Evolutionary conservation across 768 basidiomycete genomes (phyloP).

Genomic region (Suillus cothurnatus): DNA sequence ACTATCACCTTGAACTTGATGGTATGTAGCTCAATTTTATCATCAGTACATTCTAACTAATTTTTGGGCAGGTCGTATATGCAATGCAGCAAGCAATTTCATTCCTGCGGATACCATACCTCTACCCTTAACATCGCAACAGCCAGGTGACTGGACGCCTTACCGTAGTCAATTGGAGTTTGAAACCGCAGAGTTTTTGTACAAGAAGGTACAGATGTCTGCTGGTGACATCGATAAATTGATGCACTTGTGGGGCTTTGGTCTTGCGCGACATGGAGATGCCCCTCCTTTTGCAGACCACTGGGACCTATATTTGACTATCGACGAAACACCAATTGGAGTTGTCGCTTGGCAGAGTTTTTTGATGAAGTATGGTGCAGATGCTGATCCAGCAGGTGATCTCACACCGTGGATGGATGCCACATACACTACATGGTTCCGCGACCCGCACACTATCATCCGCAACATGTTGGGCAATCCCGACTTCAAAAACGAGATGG

Average conservation of each 20-base stretch:
- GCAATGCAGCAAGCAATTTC: not conserved
- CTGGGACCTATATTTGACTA: slow-evolving; percentile 33
- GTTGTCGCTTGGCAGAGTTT: slow-evolving; percentile 36
- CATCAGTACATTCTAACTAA: too few relatives aligned
- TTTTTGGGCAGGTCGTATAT: not conserved
- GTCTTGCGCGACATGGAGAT: not conserved
- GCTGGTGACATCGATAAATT: not conserved
- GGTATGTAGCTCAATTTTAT: not conserved
- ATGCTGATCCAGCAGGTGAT: slow-evolving; percentile 13
- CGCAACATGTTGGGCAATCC: slow-evolving; percentile 25
- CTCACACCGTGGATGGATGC: slow-evolving; percentile 29
- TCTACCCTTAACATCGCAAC: not conserved
- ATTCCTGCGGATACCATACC: not conserved
- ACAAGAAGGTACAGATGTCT: not conserved
- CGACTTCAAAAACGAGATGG: slow-evolving; percentile 23
- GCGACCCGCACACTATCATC: slow-evolving; percentile 18
- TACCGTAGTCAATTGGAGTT: not conserved
- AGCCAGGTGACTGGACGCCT: not conserved
- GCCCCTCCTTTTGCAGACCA: slow-evolving; percentile 34
- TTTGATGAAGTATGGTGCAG: not conserved
- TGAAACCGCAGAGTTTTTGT: not conserved
- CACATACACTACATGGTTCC: slow-evolving; percentile 30
- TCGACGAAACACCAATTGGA: slow-evolving; percentile 37
- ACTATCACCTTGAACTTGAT: not conserved
- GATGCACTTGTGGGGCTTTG: not conserved